Percentiles rank a stretch among this genome's conserved stretches.
These are phyloP conservation scores for Penicillium hesseltinei DNA, from an alignment of 2,329 filamentous ascomycete genomes.

Conservation along the genomic window DNA sequence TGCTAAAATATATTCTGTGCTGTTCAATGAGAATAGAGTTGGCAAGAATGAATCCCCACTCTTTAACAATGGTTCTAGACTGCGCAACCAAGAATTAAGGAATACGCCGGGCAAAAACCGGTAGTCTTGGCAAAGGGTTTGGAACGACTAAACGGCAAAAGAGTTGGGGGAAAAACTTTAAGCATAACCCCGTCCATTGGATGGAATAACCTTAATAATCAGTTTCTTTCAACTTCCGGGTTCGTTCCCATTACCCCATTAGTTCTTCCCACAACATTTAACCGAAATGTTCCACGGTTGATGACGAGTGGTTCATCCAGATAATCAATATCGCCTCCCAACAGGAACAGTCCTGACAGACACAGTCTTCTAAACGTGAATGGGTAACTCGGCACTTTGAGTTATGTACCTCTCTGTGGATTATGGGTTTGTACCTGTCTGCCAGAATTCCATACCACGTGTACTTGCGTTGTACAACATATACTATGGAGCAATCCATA, in stretches of 20 bases:
- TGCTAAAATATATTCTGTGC: background rate
- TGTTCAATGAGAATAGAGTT: background rate
- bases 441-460: background rate
- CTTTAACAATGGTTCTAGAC: background rate
- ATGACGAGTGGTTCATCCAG: background rate
- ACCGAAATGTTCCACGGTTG: background rate
- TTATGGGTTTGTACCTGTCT: background rate
- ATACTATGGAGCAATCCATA: background rate
- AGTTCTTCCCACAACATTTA: background rate
- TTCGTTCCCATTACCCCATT: background rate
- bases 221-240: background rate
- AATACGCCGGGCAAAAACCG: background rate
- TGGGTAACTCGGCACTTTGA: slow-evolving; percentile 3
- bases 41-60: background rate
- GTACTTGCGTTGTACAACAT: background rate
- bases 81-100: background rate
- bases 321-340: background rate
- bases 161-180: background rate
- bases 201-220: background rate
- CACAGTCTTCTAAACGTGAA: background rate
- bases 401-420: slow-evolving; percentile 1
- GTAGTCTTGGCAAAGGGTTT: background rate
- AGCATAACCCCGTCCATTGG: slow-evolving; percentile 1
- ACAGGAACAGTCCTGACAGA: slow-evolving; percentile 4
- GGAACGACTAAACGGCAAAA: background rate